Evolutionary conservation across 169 alveolate species (phyloP).

Genomic region (Cryptosporidium canis): DNA sequence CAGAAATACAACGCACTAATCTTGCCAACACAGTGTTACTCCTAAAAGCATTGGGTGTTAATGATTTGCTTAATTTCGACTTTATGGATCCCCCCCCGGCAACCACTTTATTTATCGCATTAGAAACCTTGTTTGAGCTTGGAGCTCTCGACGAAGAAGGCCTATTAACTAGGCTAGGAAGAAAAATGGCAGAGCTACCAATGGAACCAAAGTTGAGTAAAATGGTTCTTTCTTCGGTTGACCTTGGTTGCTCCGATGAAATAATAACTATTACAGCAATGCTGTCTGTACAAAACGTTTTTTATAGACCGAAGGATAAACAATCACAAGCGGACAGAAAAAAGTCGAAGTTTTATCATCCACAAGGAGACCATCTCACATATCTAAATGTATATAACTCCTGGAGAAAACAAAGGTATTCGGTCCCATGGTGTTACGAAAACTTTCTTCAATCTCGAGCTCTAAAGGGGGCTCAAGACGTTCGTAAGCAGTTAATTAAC

Average conservation of each 20-base stretch:
- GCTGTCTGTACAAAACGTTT: slow-evolving; percentile 97
- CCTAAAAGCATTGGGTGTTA: slow-evolving; percentile 99
- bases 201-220: slow-evolving; percentile 96
- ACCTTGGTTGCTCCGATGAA: slow-evolving; percentile 97
- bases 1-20: slow-evolving; percentile 99
- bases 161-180: slow-evolving; percentile 97
- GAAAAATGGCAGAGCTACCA: slow-evolving; percentile 99
- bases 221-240: slow-evolving; percentile 97
- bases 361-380: slow-evolving; percentile 98
- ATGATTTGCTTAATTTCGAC: slow-evolving; percentile 97
- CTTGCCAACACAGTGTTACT: slow-evolving; percentile 97
- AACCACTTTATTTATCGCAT: slow-evolving; percentile 95
- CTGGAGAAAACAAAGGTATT: slow-evolving; percentile 92
- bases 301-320: slow-evolving; percentile 97
- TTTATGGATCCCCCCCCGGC: slow-evolving; percentile 99
- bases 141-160: slow-evolving; percentile 99
- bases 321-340: slow-evolving; percentile 95
- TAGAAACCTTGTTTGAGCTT: slow-evolving; percentile 96
- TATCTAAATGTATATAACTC: slow-evolving; percentile 93
- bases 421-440: slow-evolving; percentile 97
- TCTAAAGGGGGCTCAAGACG: slow-evolving; percentile 95
- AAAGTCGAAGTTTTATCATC: slow-evolving; percentile 93
- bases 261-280: slow-evolving; percentile 96
- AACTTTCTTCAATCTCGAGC: slow-evolving; percentile 96
- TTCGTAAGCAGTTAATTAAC: slow-evolving; percentile 92